These are phyloP conservation scores for Populus tremula DNA, from an alignment of 345 rosid species.

Conservation along the genomic window DNA sequence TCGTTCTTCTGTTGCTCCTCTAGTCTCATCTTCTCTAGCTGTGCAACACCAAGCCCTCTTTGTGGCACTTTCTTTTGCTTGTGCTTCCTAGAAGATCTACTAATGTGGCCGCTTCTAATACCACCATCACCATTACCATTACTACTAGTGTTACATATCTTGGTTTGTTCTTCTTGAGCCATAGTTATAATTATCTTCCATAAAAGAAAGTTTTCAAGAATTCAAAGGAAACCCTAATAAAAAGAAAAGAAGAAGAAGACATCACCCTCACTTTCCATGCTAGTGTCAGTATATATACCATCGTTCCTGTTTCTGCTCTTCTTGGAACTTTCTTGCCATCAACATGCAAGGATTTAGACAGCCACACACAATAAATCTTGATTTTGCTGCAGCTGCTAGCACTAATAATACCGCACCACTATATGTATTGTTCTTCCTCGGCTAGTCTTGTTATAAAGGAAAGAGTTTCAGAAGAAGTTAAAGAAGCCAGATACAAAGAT, in stretches of 20 bases:
- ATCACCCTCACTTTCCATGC: constrained; percentile 13
- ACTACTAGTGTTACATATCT: constrained; percentile 28
- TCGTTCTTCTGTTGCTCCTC: constrained; percentile 51
- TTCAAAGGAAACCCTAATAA: not conserved
- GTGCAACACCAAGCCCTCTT: constrained; percentile 73
- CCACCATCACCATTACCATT: constrained; percentile 23
- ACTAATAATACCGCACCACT: not conserved
- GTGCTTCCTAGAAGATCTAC: constrained; percentile 37
- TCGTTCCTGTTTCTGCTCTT: not conserved
- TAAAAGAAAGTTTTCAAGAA: constrained; percentile 6
- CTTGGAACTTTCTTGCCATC: not conserved
- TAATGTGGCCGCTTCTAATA: constrained; percentile 10
- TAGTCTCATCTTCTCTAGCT: constrained; percentile 57
- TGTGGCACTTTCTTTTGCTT: constrained; percentile 57
- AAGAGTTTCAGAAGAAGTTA: not conserved
- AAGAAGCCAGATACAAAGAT: constrained; percentile 1
- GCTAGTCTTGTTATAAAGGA: not conserved
- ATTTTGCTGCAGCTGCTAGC: not conserved
- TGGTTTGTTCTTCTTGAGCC: constrained; percentile 46
- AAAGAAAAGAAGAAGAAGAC: constrained; percentile 6
- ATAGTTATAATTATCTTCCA: constrained; percentile 28
- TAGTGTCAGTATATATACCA: not conserved
- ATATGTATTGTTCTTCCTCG: not conserved
- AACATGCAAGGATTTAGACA: not conserved
- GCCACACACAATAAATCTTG: not conserved